Conservation (phyloP, 495 filamentous ascomycete species). For the Penicillium canariense region DNA sequence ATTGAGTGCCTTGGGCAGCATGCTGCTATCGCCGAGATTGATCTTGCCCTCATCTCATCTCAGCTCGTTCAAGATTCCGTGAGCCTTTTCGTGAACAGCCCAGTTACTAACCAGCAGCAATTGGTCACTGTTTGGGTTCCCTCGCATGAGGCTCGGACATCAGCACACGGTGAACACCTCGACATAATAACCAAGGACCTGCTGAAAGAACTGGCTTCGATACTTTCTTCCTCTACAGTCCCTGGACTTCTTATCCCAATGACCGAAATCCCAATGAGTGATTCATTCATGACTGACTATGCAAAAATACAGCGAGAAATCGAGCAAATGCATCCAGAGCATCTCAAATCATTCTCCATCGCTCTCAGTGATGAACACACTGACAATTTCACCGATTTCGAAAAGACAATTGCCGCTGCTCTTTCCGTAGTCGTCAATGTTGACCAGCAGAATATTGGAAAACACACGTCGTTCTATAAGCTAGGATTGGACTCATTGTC, state of each 20-base stretch:
- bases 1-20: conserved; percentile 61
- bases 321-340: conserved; percentile 17
- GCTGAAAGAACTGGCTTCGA: conserved; percentile 24
- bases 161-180: conserved; percentile 1
- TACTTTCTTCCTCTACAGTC: conserved; percentile 65
- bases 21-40: conserved; percentile 68
- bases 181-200: conserved; percentile 35
- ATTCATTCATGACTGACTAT: conserved; percentile 63
- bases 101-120: conserved; percentile 30
- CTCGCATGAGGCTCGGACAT: conserved; percentile 1
- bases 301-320: conserved; percentile 35
- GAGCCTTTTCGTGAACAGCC: conserved; percentile 46
- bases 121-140: conserved; percentile 62
- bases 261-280: conserved; percentile 58
- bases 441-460: conserved; percentile 40
- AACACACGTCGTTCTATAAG: conserved; percentile 55
- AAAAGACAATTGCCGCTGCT: conserved; percentile 44
- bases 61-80: conserved; percentile 48
- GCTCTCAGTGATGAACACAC: conserved; percentile 12
- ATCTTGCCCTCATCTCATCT: conserved; percentile 47
- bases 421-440: conserved; percentile 51
- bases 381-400: conserved; percentile 36
- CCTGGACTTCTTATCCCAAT: conserved; percentile 68
- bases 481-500: conserved; percentile 81
- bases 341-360: conserved; percentile 28